phyloP scores from a whole-genome alignment of 75 land plant genomes.

The Pseudotsuga menziesii region DNA sequence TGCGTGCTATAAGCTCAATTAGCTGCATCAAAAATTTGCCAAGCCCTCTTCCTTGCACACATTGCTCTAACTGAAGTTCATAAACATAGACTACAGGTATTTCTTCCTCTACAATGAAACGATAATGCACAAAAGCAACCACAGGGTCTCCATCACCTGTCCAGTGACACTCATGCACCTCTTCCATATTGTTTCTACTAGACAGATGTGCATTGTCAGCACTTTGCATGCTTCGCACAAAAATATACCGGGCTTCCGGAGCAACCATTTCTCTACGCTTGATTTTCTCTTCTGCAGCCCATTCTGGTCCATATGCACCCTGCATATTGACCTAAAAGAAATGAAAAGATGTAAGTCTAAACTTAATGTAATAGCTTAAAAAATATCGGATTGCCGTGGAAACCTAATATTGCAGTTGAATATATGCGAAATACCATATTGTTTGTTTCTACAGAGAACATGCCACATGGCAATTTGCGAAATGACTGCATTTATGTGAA shows the following conservation, averaged over 20 bases:
- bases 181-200: constrained; percentile 2
- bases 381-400: not conserved
- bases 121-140: constrained; percentile 92
- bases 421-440: too few relatives aligned
- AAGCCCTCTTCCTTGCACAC: constrained; percentile 74
- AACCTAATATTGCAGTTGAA: not conserved
- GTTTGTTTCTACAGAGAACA: not conserved
- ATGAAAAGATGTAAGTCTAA: not conserved
- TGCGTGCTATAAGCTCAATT: constrained; percentile 83
- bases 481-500: not conserved
- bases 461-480: not conserved
- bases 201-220: not conserved
- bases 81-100: constrained; percentile 89
- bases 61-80: constrained; percentile 84
- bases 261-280: constrained; percentile 93
- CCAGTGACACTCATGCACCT: constrained; percentile 15
- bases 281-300: constrained; percentile 83
- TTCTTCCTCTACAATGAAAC: constrained; percentile 88
- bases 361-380: not conserved
- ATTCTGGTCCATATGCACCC: constrained; percentile 77
- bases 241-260: constrained; percentile 76
- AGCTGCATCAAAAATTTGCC: constrained; percentile 96
- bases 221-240: constrained; percentile 36
- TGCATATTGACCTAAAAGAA: constrained; percentile 80
- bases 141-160: constrained; percentile 38